These are phyloP conservation scores for Acorus gramineus DNA, from an alignment of 106 monocot species.

Conservation along the genomic window DNA sequence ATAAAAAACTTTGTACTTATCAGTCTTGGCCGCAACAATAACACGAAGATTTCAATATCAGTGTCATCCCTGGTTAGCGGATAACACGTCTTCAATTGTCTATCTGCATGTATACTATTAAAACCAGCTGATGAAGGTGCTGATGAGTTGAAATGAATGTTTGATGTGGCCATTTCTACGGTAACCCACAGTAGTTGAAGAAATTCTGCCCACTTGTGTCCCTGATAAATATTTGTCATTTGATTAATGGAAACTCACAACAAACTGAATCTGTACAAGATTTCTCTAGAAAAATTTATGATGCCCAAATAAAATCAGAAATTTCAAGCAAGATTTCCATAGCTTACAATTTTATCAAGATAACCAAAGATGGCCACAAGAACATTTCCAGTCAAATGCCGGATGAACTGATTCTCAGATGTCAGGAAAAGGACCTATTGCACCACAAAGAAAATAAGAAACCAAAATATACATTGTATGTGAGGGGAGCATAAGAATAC, in stretches of 20 bases:
- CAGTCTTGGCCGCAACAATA: constrained; percentile 19
- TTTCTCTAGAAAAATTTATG: neutral
- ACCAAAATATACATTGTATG: neutral
- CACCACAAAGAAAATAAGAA: neutral
- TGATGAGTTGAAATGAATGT: constrained; percentile 5
- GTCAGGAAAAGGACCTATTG: constrained; percentile 39
- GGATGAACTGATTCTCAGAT: constrained; percentile 35
- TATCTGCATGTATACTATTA: constrained; percentile 1
- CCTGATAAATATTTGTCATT: constrained; percentile 11
- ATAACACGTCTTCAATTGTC: constrained; percentile 1
- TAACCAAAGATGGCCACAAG: constrained; percentile 27
- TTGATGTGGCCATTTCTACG: constrained; percentile 22
- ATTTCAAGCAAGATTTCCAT: constrained; percentile 1
- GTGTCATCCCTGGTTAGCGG: constrained; percentile 1
- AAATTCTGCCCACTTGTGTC: constrained; percentile 31
- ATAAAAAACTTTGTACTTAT: constrained; percentile 12
- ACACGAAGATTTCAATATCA: constrained; percentile 23
- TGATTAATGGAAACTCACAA: too few species aligned
- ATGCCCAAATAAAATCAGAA: neutral
- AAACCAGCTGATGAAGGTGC: constrained; percentile 4
- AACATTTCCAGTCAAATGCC: constrained; percentile 44
- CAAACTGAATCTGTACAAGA: neutral
- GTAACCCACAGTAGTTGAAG: constrained; percentile 40
- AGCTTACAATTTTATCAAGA: constrained; percentile 42
- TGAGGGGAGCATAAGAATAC: neutral